Evolutionary conservation across 805 yeast genomes (phyloP).

Genomic region (Zygosaccharomyces bisporus): DNA sequence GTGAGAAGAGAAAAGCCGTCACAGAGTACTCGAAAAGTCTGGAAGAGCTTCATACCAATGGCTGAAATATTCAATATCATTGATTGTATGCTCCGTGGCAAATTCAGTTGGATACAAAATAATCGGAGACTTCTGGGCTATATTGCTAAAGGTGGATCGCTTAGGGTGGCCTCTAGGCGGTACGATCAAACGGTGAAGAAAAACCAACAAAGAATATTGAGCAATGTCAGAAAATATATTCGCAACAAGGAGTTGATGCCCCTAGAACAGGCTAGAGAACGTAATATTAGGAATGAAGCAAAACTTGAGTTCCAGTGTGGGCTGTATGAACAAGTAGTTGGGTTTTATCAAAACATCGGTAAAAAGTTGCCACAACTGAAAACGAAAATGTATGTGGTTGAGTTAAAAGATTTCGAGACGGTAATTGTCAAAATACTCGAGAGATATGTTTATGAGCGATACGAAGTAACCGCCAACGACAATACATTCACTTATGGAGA

Average conservation of each 20-base stretch:
- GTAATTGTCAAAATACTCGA: constrained; percentile 10
- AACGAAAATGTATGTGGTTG: constrained; percentile 11
- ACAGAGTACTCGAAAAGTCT: constrained; percentile 2
- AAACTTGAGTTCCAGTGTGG: constrained; percentile 14
- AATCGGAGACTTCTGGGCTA: constrained; percentile 7
- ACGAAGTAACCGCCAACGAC: constrained; percentile 5
- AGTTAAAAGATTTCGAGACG: constrained; percentile 10
- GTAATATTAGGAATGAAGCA: neutral
- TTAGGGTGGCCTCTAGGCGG: constrained; percentile 11
- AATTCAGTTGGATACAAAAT: constrained; percentile 13
- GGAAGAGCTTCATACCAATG: constrained; percentile 14
- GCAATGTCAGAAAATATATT: constrained; percentile 12
- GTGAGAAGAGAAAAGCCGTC: neutral
- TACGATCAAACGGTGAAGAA: constrained; percentile 10
- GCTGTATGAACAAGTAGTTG: constrained; percentile 11
- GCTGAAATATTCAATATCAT: constrained; percentile 9
- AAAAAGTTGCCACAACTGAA: neutral
- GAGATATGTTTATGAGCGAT: constrained; percentile 13
- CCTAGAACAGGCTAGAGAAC: constrained; percentile 1
- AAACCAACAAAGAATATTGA: constrained; percentile 13
- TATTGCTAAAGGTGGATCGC: constrained; percentile 10
- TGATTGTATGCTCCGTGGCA: constrained; percentile 14
- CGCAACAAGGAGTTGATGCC: constrained; percentile 11
- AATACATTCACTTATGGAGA: neutral
- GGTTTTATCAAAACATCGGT: constrained; percentile 10